Conservation (phyloP, 164 flowering plant genomes). For the Liriodendron chinense region DNA sequence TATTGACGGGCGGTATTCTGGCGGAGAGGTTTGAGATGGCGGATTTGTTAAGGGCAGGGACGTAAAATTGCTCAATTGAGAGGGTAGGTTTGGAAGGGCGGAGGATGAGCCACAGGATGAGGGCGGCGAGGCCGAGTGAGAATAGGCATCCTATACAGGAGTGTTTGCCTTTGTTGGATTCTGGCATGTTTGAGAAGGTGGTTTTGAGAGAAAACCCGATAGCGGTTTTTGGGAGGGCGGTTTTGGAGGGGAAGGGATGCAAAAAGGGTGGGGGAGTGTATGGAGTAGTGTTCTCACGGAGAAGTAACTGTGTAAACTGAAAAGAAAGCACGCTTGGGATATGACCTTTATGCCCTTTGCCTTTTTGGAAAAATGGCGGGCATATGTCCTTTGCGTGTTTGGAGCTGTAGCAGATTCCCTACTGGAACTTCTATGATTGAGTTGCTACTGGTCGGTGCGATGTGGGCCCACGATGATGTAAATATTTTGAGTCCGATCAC, state of each 20-base stretch:
- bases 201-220: not conserved
- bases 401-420: no score
- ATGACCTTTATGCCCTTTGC: no score
- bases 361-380: no score
- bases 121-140: constrained; percentile 49
- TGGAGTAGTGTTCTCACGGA: no score
- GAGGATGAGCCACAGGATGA: constrained; percentile 72
- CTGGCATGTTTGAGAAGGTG: constrained; percentile 20
- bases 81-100: constrained; percentile 44
- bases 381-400: no score
- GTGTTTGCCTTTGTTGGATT: constrained; percentile 26
- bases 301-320: no score
- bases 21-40: constrained; percentile 10
- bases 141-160: constrained; percentile 44
- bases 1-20: constrained; percentile 18
- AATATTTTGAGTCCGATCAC: no score
- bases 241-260: not conserved
- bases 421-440: no score
- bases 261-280: not conserved
- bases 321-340: no score
- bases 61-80: constrained; percentile 39
- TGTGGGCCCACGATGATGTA: no score
- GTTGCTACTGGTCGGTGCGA: no score
- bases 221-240: not conserved
- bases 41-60: constrained; percentile 53